Evolutionary conservation across 495 filamentous ascomycete genomes (phyloP), one percentile per base, ranked within the genome.

Genomic region (Venustampulla echinocandica): DNA sequence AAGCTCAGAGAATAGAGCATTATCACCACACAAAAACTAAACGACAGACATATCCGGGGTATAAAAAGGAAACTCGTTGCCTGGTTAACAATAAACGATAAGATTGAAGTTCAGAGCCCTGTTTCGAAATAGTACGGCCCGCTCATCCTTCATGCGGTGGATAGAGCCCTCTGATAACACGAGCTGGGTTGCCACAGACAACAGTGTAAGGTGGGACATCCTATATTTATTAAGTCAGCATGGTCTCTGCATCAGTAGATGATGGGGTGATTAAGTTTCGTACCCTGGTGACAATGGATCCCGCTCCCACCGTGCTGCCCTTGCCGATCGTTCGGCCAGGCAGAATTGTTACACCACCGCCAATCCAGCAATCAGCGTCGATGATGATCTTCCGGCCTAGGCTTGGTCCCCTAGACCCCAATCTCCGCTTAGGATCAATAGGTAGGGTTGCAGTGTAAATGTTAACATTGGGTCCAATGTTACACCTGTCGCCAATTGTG

Each of bases 331-430:
- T 84, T 27, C 92, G 77, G 1, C 89, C 90, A 1, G 85, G 82
- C 51, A 90, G 72, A 53, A 98, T 90, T 13, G 82, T 88, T 21
- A 82, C 86, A 52, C 84, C 84, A 14, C 82, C 83, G 15, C 90
- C 90, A 54, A 95, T 82, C 76, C 84, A 90, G 53, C 86, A 89
- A 54, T 96, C 87, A 42, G 90, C 85, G 53, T 85, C 87, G 50
- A 98, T 90, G 13, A 72, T 73, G 42, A 98, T 81, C 5, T 75
- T 71, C 25, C 79, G 77, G 2, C 84, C 90, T 39, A 81, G 62
- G 49, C 84, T 82, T 5, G 76, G 77, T 30, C 87, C 87, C 52
- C 77, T 74, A 42, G 81, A 82, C 2, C 88, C 90, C 46, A 80
- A 76, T 20, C 89, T 71, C 54, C 77, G 74, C 58, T 82, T 76